Conservation (phyloP, 441 rosid genomes). For the Populus hybrid region DNA sequence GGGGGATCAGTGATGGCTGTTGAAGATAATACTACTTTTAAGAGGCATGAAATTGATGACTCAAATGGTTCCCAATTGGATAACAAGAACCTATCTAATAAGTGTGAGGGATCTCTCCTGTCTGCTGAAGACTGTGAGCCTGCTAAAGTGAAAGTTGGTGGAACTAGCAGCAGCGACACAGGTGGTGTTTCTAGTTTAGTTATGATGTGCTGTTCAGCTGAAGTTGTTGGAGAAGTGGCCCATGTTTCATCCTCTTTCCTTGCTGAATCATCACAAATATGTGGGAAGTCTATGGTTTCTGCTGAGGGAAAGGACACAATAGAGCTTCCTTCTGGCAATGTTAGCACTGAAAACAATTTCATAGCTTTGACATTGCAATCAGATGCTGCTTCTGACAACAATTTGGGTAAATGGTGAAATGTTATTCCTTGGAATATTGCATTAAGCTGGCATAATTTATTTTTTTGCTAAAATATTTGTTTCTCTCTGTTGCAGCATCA, state of each 20-base stretch:
- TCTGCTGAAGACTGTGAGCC: conserved; percentile 25
- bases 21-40: conserved; percentile 20
- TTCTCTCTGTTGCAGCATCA: conserved; percentile 1
- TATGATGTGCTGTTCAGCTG: conserved; percentile 24
- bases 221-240: conserved; percentile 25
- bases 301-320: conserved; percentile 24
- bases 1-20: conserved; percentile 18
- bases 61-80: conserved; percentile 25
- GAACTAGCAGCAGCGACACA: conserved; percentile 19
- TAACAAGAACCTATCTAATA: conserved; percentile 19
- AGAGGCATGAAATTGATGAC: conserved; percentile 31
- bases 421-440: conserved; percentile 8
- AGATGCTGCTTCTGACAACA: conserved; percentile 29
- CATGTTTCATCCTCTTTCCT: conserved; percentile 18
- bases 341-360: conserved; percentile 27
- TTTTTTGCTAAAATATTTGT: conserved; percentile 13
- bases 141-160: conserved; percentile 28
- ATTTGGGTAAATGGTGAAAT: conserved; percentile 40
- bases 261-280: conserved; percentile 24
- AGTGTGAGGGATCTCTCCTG: conserved; percentile 28
- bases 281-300: conserved; percentile 15
- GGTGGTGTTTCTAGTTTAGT: conserved; percentile 16
- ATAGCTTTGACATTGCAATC: conserved; percentile 28
- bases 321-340: conserved; percentile 33
- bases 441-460: conserved; percentile 4